Evolutionary conservation across 2,329 filamentous ascomycete species (phyloP).

Genomic region (Ophiostoma novo-ulmi): DNA sequence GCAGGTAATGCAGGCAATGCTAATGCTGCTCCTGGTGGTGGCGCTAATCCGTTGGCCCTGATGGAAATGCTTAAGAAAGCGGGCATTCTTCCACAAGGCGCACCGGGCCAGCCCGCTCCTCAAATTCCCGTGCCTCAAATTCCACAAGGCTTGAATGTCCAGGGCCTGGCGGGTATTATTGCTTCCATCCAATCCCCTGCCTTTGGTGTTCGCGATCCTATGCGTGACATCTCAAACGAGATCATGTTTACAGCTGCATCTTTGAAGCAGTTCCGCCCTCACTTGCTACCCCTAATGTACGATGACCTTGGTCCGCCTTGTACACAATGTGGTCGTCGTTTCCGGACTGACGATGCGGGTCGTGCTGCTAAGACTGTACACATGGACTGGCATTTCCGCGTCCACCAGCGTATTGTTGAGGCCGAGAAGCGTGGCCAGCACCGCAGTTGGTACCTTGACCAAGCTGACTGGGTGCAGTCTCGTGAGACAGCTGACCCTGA

Average conservation of each 20-base stretch:
- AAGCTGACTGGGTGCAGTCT: constrained; percentile 86
- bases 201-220: constrained; percentile 23
- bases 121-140: neutral
- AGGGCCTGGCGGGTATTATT: constrained; percentile 32
- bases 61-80: constrained; percentile 64
- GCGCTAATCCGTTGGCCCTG: constrained; percentile 49
- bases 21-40: constrained; percentile 40
- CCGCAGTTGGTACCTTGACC: constrained; percentile 90
- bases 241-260: constrained; percentile 61
- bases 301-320: constrained; percentile 81
- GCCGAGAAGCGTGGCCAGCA: constrained; percentile 81
- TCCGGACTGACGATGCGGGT: constrained; percentile 70
- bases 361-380: constrained; percentile 83
- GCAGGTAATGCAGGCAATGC: neutral
- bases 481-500: constrained; percentile 71
- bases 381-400: constrained; percentile 97
- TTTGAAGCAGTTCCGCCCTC: constrained; percentile 69
- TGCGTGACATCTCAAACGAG: constrained; percentile 38
- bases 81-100: constrained; percentile 49
- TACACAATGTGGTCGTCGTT: constrained; percentile 84
- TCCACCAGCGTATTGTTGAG: constrained; percentile 83
- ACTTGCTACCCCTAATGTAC: constrained; percentile 58
- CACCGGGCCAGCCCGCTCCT: constrained; percentile 32
- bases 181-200: constrained; percentile 28
- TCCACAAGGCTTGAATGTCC: constrained; percentile 27